Base-by-base conservation (phyloP, 768 basidiomycete species). In the Hygrocybe punicea region DNA sequence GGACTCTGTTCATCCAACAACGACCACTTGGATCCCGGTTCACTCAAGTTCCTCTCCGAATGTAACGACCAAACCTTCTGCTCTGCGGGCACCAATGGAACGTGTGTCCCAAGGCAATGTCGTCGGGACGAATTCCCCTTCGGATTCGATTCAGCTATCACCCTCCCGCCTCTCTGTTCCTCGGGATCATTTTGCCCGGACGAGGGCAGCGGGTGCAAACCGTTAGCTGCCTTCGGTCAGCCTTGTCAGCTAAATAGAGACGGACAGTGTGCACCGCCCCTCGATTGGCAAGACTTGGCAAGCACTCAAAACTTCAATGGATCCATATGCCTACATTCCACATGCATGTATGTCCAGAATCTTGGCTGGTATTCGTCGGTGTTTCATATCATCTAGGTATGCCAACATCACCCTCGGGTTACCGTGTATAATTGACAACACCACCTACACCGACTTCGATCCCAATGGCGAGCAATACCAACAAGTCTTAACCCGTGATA, bases 121-220 rank as follows among this genome's bases (percentile, higher is more conserved):
- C 73, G 85, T 24, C 73, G 78, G 40, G 86, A 87, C 63, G 79
- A 82, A 60, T 87, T 80, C 62, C 82, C 83, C 1, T 84, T 81
- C 57, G 81, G 80, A 39, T 84, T 74, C 64, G 65, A 58, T 6
- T 37, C 64, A 2, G 62, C 63, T 3, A 71, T 73, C 2, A 19
- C 56, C 14, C 65, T 85, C 8, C 86, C 86, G 1, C 79, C 82
- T 0, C 67, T 82, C 34, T 89, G 87, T 62, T 63, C 71, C 1
- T 48, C 57, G 14, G 83, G 78, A 7, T 67, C 71, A n/a, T 87
- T 84, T 70, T 87, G 86, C 61, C 85, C 85, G 1, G 86, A 89
- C 62, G 83, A 86, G 63, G 84, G 82, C 11, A 79, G 79, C 60
- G 78, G 77, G 3, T 89, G 87, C 66, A 63, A 71, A 34, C 60